Evolutionary conservation across 1,139 yeast species (phyloP).

Genomic region (Kodamaea derodonti): DNA sequence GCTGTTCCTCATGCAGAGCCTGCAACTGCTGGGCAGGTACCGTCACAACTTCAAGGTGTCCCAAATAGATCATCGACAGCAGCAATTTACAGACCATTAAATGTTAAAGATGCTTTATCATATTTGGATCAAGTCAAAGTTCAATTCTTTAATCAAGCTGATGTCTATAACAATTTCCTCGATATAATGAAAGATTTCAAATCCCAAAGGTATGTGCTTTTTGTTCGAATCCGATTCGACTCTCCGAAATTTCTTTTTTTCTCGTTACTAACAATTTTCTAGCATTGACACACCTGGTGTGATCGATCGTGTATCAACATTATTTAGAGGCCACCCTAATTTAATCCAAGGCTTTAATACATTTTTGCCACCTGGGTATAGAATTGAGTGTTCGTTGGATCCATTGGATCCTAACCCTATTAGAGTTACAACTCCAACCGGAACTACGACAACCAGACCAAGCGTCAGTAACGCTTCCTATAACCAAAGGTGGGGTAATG

Average conservation of each 20-base stretch:
- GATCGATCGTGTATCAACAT: conserved; percentile 85
- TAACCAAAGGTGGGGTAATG: conserved; percentile 26
- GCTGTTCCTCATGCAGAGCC: conserved; percentile 5
- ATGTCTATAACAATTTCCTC: conserved; percentile 90
- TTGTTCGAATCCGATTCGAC: not conserved
- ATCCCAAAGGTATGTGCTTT: conserved; percentile 61
- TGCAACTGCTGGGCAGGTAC: conserved; percentile 10
- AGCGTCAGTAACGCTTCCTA: conserved; percentile 32
- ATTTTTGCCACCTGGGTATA: conserved; percentile 92
- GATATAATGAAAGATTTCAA: conserved; percentile 99
- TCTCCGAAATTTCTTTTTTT: conserved; percentile 1
- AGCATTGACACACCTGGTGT: conserved; percentile 98
- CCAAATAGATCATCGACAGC: conserved; percentile 44
- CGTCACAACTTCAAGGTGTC: conserved; percentile 23
- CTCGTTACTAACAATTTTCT: conserved; percentile 10
- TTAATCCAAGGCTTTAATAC: conserved; percentile 97
- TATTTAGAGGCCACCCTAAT: conserved; percentile 89
- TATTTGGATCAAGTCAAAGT: conserved; percentile 93
- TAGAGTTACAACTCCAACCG: conserved; percentile 92
- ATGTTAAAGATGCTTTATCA: conserved; percentile 93
- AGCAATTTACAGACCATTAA: conserved; percentile 68
- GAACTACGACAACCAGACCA: conserved; percentile 67
- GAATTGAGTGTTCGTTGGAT: conserved; percentile 86
- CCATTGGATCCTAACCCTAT: conserved; percentile 92
- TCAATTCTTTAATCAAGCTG: conserved; percentile 89